Evolutionary conservation across 164 flowering plant species (phyloP).

Genomic region (Liriodendron chinense): DNA sequence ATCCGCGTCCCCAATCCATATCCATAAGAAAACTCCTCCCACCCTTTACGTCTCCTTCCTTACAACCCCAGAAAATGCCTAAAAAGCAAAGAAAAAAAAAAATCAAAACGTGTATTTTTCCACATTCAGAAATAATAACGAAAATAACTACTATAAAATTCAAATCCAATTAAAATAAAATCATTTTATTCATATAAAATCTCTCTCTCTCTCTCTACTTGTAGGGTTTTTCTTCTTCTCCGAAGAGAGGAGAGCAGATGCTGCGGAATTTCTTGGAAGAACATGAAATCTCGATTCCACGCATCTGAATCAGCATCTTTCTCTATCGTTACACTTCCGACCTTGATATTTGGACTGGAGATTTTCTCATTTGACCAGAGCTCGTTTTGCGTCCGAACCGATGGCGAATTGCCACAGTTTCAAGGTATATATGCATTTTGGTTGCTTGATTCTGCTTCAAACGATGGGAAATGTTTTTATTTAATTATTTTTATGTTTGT

Average conservation of each 20-base stretch:
- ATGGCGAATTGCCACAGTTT: slow-evolving; percentile 1
- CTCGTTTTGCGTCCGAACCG: background rate
- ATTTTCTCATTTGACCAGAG: background rate
- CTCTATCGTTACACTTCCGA: background rate
- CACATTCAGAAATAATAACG: too few relatives aligned
- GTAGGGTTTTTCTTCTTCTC: background rate
- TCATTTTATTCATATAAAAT: too few relatives aligned
- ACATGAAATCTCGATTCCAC: slow-evolving; percentile 3
- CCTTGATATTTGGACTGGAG: background rate
- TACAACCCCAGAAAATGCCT: too few relatives aligned
- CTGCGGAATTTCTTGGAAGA: background rate
- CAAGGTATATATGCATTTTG: background rate
- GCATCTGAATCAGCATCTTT: background rate
- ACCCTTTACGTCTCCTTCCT: too few relatives aligned
- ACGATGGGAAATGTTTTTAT: background rate
- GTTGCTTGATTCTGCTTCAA: background rate
- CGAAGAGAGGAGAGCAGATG: background rate
- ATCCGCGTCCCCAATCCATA: too few relatives aligned
- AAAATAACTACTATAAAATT: too few relatives aligned
- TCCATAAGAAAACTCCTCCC: too few relatives aligned
- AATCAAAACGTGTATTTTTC: too few relatives aligned
- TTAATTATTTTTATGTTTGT: too few relatives aligned
- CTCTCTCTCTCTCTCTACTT: background rate
- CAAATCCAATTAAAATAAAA: too few relatives aligned
- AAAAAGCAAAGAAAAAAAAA: too few relatives aligned